Conservation (phyloP, 1,284 basidiomycete genomes). For the Mrakiaceae sp. region DNA sequence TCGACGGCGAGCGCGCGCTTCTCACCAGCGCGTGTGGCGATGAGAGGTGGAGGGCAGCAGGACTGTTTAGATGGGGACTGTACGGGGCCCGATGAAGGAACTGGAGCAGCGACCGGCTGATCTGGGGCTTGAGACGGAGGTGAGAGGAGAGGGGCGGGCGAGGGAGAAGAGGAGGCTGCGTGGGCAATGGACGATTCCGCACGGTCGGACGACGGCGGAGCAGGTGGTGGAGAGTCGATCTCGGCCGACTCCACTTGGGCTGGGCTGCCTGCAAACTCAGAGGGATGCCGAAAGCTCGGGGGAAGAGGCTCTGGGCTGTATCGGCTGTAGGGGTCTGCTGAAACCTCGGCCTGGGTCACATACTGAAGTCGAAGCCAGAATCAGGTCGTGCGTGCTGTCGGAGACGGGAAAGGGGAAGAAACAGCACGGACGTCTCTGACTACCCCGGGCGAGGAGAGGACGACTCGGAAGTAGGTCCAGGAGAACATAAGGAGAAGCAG, state of each 20-base stretch:
- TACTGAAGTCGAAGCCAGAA: too few species aligned
- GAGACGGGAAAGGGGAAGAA: too few species aligned
- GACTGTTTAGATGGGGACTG: neutral
- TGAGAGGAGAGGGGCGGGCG: neutral
- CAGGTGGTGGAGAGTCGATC: neutral
- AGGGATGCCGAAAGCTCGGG: neutral
- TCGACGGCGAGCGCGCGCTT: neutral
- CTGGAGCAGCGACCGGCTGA: neutral
- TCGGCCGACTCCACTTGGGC: neutral
- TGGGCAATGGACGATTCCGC: neutral
- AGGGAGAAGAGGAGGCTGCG: neutral
- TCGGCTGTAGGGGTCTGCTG: neutral
- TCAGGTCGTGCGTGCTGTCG: neutral
- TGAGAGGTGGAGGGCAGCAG: neutral
- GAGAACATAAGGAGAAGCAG: constrained; percentile 48
- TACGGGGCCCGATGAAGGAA: neutral
- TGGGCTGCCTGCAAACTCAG: neutral
- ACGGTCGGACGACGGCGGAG: neutral
- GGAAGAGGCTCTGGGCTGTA: neutral
- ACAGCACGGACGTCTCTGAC: constrained; percentile 8
- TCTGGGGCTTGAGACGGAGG: neutral
- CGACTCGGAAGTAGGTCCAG: constrained; percentile 53
- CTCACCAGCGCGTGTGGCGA: neutral
- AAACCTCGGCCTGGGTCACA: neutral
- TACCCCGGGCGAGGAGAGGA: neutral